Conservation (phyloP, 106 monocot species). For the Dendrobium officinale region DNA sequence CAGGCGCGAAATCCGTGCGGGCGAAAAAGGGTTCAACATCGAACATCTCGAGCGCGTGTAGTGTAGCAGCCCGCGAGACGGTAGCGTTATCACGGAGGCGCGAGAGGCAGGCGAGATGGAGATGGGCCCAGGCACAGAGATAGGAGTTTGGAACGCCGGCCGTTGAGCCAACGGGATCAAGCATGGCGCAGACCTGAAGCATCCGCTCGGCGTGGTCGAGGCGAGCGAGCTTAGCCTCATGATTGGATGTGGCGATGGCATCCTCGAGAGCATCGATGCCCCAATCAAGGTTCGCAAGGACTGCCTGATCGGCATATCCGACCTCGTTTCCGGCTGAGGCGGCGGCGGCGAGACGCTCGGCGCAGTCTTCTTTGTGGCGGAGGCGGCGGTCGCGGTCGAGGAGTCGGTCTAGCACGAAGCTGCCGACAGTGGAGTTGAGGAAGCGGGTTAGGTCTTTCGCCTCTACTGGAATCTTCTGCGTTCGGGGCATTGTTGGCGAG, state of each 20-base stretch:
- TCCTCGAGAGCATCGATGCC: conserved; percentile 57
- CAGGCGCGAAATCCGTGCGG: conserved; percentile 45
- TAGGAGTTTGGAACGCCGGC: conserved; percentile 57
- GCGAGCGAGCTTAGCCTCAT: conserved; percentile 47
- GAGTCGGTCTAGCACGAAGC: conserved; percentile 38
- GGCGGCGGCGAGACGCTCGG: conserved; percentile 43
- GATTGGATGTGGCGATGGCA: conserved; percentile 29
- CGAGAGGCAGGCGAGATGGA: conserved; percentile 33
- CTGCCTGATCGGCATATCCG: conserved; percentile 43
- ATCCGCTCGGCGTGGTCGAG: conserved; percentile 54
- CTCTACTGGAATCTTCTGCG: conserved; percentile 11
- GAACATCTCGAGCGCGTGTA: conserved; percentile 33
- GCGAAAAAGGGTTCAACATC: conserved; percentile 40
- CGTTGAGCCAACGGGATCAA: conserved; percentile 32
- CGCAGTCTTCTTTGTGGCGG: conserved; percentile 39
- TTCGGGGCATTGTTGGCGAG: conserved; percentile 5
- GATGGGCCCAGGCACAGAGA: conserved; percentile 58
- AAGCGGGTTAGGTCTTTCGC: conserved; percentile 10
- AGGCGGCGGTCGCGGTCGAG: conserved; percentile 22
- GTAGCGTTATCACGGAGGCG: conserved; percentile 8
- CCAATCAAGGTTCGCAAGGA: conserved; percentile 57
- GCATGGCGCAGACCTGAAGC: conserved; percentile 42
- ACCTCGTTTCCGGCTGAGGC: conserved; percentile 4
- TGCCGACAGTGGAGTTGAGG: conserved; percentile 25
- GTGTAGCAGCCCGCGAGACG: not conserved